Evolutionary conservation across 306 rosid species (phyloP).

Genomic region (Dryas drummondii): DNA sequence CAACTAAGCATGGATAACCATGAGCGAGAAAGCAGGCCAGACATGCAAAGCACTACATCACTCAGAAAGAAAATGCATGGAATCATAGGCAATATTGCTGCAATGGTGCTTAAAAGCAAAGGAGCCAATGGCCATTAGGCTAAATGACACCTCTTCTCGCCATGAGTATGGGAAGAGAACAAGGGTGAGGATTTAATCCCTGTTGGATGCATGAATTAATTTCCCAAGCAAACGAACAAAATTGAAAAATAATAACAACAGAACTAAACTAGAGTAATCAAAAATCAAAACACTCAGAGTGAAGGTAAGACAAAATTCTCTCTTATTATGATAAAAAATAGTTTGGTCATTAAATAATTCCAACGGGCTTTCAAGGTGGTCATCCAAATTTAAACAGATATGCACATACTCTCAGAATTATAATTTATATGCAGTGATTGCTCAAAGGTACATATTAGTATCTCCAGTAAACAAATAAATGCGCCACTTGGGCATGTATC

Average conservation of each 20-base stretch:
- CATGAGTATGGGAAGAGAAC: neutral
- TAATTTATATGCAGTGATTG: neutral
- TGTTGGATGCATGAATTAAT: neutral
- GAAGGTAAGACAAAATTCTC: neutral
- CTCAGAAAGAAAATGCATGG: neutral
- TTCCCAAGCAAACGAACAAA: neutral
- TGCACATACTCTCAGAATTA: neutral
- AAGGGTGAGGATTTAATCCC: neutral
- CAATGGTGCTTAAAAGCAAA: neutral
- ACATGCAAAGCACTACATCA: neutral
- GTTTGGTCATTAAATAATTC: slow-evolving; percentile 4
- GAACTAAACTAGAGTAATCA: neutral
- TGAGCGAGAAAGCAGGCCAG: neutral
- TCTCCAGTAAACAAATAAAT: neutral
- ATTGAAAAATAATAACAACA: neutral
- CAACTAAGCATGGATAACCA: too few relatives aligned
- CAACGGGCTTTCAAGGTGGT: neutral
- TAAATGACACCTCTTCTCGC: neutral
- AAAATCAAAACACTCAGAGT: neutral
- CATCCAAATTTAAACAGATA: neutral
- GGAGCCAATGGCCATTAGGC: neutral
- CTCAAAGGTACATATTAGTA: neutral
- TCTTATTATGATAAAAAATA: neutral
- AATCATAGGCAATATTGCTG: neutral
- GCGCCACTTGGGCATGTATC: neutral